Percentiles rank a stretch among this genome's conserved stretches.
These are phyloP conservation scores for Berberis thunbergii DNA, from an alignment of 164 flowering plant species.

Conservation along the genomic window DNA sequence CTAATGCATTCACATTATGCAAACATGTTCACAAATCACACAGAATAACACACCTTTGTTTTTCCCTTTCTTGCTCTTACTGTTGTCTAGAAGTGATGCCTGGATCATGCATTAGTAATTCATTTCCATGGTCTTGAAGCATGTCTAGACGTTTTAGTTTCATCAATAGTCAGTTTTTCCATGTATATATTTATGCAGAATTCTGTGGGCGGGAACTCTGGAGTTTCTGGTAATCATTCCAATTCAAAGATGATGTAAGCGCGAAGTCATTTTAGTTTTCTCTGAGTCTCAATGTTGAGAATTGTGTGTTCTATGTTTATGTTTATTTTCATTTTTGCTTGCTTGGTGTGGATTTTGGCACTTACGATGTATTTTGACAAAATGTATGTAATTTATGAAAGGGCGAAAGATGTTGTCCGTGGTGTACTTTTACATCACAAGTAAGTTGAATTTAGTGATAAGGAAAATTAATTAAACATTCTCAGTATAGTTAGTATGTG, in stretches of 20 bases:
- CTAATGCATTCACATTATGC: no score
- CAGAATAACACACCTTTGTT: no score
- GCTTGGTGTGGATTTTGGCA: neutral
- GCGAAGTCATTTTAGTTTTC: neutral
- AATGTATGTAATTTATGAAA: constrained; percentile 13
- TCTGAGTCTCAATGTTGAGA: neutral
- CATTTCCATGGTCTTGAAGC: no score
- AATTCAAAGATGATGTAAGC: constrained; percentile 63
- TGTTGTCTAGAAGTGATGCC: no score
- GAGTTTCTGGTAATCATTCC: constrained; percentile 67
- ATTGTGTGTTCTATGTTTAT: neutral
- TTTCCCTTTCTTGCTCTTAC: no score
- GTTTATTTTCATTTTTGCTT: neutral
- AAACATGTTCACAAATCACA: no score
- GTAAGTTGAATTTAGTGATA: constrained; percentile 33
- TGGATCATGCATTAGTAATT: no score
- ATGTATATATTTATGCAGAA: constrained; percentile 38
- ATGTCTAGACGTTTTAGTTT: no score
- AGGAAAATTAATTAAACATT: neutral
- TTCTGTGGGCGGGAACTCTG: constrained; percentile 87
- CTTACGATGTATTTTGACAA: neutral
- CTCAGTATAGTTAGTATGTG: no score
- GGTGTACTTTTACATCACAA: constrained; percentile 82
- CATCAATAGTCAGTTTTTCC: no score
- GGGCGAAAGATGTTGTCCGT: constrained; percentile 64